Evolutionary conservation across 805 yeast species (phyloP), one percentile per base, ranked within the genome.

Genomic region (Saccharomycopsis babjevae): DNA sequence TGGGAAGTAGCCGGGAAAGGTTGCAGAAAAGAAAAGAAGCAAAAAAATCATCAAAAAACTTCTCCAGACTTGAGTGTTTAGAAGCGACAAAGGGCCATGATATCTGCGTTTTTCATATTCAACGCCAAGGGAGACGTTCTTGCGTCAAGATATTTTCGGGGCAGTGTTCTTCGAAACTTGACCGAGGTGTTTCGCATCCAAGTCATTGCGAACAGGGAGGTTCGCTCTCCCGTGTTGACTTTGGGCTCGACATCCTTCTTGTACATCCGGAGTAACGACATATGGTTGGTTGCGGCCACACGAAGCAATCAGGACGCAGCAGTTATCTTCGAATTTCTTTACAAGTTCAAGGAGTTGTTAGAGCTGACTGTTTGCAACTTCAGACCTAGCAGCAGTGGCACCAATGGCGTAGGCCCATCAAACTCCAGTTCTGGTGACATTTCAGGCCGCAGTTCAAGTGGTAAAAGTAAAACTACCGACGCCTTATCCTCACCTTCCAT

Each of bases 161-260:
- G 87, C 59, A 89, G 92, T 1, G 82, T 90, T 60, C 83, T 89
- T 66, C 74, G 93, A 58, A 87, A 87, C 59, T 84, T 92, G 22
- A 77, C 94, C 18, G 97, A 92, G 67, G 89, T 91, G 36, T 93
- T 93, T 69, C 80, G 97, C n/a, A 85, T 91, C 59, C 97, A 93
- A 69, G 97, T 93, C 32, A 89, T 93, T 50, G 77, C 88, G 59
- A 46, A 32, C 22, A 28, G 38, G 36, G 54, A 73, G 71, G 74
- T 77, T n/a, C 74, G 84, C 64, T 81, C 89, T 0, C 93, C 94
- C 0, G 78, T 88, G 0, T 74, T 93, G 54, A 94, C 98, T 0
- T 74, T 94, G 54, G 98, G 98, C 0, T 89, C 96, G 0, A 94
- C 98, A 0, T 86, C 97, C 0, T 94, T 93, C 69, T 79, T 90